phyloP scores from a whole-genome alignment of 768 basidiomycete genomes.

The Trametes cingulata region DNA sequence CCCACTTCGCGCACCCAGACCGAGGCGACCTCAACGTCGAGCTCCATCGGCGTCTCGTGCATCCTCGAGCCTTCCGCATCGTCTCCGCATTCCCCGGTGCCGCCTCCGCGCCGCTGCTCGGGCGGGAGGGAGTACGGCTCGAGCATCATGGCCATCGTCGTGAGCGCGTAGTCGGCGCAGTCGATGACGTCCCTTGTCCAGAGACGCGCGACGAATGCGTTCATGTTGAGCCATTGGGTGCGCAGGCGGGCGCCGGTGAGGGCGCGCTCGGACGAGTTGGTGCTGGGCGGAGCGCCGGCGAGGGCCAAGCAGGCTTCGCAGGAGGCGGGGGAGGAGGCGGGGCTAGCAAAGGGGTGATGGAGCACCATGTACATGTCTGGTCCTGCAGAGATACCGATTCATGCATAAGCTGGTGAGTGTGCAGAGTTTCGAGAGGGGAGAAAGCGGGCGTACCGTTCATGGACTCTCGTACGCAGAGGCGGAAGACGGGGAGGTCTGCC shows the following conservation, averaged over 20 bases:
- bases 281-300: neutral
- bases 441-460: constrained; percentile 6
- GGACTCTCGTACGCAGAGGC: constrained; percentile 2
- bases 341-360: too few species aligned
- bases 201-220: constrained; percentile 8
- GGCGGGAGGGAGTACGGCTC: constrained; percentile 6
- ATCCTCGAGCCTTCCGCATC: too few species aligned
- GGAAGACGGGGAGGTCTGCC: constrained; percentile 8
- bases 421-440: neutral
- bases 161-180: constrained; percentile 9
- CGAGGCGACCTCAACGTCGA: constrained; percentile 11
- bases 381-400: too few species aligned
- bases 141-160: constrained; percentile 3
- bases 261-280: neutral
- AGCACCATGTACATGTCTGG: too few species aligned
- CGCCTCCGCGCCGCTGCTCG: neutral
- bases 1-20: constrained; percentile 8
- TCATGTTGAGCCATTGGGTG: constrained; percentile 8
- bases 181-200: constrained; percentile 11
- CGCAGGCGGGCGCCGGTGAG: neutral
- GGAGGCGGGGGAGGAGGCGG: too few species aligned
- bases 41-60: neutral
- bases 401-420: too few species aligned
- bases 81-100: too few species aligned
- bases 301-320: neutral